Base-by-base conservation (phyloP, 2,329 filamentous ascomycete species). In the Monilinia laxa region DNA sequence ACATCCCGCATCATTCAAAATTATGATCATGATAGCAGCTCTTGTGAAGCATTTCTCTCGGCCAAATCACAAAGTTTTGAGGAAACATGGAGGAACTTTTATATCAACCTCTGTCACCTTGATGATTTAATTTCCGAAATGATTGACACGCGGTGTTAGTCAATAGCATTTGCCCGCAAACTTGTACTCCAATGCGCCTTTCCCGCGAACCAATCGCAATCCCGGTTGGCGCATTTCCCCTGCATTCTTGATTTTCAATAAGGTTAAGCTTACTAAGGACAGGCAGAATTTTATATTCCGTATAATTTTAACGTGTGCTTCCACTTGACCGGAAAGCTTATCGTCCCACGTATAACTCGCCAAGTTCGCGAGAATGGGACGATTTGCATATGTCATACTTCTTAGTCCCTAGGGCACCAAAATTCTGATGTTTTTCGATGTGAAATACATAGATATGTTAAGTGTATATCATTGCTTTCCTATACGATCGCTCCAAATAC, bases 81-180 rank as follows among this genome's bases (percentile, higher is more conserved):
- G 28, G 58, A 51, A 62, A 51, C 9, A 51, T 51, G 25, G 58
- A 25, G 31, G n/a, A 51, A 38, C 45, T 51, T 28, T 59, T 49
- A 23, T 59, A 35, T 49, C 20, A 31, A 23, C 14, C 18, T 35
- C n/a, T 62, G 58, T 35, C 31, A 62, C 14, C 45, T 52, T 62
- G 5, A 38, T 20, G 58, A 20, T 25, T 23, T 9, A 62, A 51
- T 51, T 38, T 51, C 58, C n/a, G 16, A 40, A 12, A 62, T 16
- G 31, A 25, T 25, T 25, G 14, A 25, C 38, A 25, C 45, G 20
- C 4, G 45, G 45, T 60, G 14, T 60, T 45, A 20, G 20, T 51
- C n/a, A 25, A 25, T 23, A 25, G n/a, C 16, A 38, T 51, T 25
- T 11, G 2, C 57, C 7, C 25, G 57, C 9, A 18, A 28, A 20